Conservation (phyloP, 345 rosid genomes). For the Lepidium aucheri region DNA sequence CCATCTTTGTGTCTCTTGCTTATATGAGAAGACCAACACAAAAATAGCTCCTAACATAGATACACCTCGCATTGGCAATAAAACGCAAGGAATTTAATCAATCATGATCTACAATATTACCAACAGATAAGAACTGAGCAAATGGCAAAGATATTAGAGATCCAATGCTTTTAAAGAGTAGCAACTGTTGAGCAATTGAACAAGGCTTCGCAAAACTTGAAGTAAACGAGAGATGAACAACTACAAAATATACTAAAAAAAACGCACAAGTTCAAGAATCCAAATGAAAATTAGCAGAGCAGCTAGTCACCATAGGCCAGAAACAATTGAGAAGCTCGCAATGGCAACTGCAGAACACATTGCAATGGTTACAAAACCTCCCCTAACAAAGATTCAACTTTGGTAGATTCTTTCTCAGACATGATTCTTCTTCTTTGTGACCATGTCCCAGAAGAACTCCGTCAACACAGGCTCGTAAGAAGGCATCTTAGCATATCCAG, state of each 20-base stretch:
- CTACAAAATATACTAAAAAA: not conserved
- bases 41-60: no score
- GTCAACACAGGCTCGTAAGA: slow-evolving; percentile 46
- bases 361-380: slow-evolving; percentile 4
- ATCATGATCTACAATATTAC: no score
- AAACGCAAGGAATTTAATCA: no score
- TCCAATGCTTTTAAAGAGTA: slow-evolving; percentile 15
- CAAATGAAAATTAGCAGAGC: slow-evolving; percentile 29
- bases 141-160: slow-evolving; percentile 7
- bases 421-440: slow-evolving; percentile 25
- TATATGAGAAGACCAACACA: no score
- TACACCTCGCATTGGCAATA: no score
- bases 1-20: no score
- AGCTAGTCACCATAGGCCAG: slow-evolving; percentile 15
- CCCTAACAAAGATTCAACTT: slow-evolving; percentile 1
- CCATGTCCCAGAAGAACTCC: slow-evolving; percentile 37
- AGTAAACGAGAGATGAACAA: slow-evolving; percentile 9
- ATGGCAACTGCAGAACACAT: slow-evolving; percentile 12
- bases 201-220: slow-evolving; percentile 24
- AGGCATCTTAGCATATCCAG: slow-evolving; percentile 64
- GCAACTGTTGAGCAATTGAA: slow-evolving; percentile 23
- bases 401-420: slow-evolving; percentile 5
- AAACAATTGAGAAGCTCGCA: slow-evolving; percentile 12
- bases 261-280: slow-evolving; percentile 19
- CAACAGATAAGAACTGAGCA: slow-evolving; percentile 1